Percentiles rank a stretch among this genome's conserved stretches.
Evolutionary conservation across 2,329 filamentous ascomycete genomes (phyloP).

Genomic region (Scolecobasidium constrictum): DNA sequence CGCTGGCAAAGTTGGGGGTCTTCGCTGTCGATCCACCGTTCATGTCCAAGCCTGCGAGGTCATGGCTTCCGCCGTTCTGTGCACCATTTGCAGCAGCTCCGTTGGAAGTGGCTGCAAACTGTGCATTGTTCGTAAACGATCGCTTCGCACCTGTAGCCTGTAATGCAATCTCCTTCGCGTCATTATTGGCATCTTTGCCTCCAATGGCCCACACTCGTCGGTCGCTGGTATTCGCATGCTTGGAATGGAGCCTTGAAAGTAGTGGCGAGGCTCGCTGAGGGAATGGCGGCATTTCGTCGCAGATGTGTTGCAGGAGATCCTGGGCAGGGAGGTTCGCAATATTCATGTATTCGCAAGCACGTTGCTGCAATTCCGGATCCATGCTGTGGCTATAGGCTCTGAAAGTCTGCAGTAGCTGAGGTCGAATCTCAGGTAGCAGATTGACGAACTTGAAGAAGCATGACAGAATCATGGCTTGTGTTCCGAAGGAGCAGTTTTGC

Average conservation of each 20-base stretch:
- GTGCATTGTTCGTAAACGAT: conserved; percentile 52
- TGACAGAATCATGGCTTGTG: conserved; percentile 86
- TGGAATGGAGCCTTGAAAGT: conserved; percentile 85
- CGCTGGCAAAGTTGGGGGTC: conserved; percentile 77
- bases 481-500: conserved; percentile 75
- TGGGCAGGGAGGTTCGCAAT: conserved; percentile 80
- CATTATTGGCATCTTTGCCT: conserved; percentile 83
- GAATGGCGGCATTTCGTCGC: conserved; percentile 98
- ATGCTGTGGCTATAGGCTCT: conserved; percentile 86
- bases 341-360: conserved; percentile 88
- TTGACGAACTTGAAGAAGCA: conserved; percentile 98
- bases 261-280: conserved; percentile 88
- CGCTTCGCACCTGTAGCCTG: conserved; percentile 77
- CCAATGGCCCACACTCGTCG: conserved; percentile 97
- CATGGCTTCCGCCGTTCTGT: conserved; percentile 41
- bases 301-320: conserved; percentile 83
- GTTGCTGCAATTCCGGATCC: conserved; percentile 89
- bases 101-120: not conserved
- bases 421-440: conserved; percentile 95
- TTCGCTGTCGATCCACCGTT: conserved; percentile 43
- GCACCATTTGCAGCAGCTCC: conserved; percentile 28
- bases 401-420: conserved; percentile 84
- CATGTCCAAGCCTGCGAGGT: conserved; percentile 77
- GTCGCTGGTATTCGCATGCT: conserved; percentile 84
- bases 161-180: conserved; percentile 68